These are phyloP conservation scores for Torulaspora delbrueckii DNA, from an alignment of 805 yeast species.

Conservation along the genomic window DNA sequence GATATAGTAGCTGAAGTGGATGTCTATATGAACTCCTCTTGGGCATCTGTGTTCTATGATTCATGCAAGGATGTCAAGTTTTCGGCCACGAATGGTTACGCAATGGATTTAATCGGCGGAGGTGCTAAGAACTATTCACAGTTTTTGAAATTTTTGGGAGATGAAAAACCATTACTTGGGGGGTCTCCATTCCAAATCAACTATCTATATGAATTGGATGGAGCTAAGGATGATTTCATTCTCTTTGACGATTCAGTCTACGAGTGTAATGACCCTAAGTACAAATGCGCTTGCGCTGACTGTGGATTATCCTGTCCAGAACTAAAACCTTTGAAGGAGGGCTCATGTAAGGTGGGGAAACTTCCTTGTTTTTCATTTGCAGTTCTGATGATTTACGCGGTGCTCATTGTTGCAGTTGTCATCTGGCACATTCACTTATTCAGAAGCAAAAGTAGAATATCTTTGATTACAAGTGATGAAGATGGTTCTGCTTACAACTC, in stretches of 20 bases:
- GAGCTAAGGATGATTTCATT: constrained; percentile 18
- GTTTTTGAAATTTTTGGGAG: constrained; percentile 86
- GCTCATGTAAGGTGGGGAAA: constrained; percentile 51
- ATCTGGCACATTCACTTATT: constrained; percentile 24
- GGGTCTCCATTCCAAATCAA: constrained; percentile 96
- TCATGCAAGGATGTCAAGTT: constrained; percentile 89
- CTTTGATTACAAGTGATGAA: constrained; percentile 24
- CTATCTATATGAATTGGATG: constrained; percentile 46
- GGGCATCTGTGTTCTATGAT: constrained; percentile 65
- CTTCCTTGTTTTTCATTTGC: constrained; percentile 72
- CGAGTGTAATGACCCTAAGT: constrained; percentile 58
- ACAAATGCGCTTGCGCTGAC: constrained; percentile 85
- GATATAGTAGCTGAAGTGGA: constrained; percentile 68
- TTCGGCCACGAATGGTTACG: constrained; percentile 90
- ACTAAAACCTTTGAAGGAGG: constrained; percentile 44
- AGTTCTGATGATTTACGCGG: constrained; percentile 48
- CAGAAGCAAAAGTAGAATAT: constrained; percentile 21
- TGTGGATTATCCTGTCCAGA: constrained; percentile 77
- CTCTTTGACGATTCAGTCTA: constrained; percentile 23
- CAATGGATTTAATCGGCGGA: constrained; percentile 97
- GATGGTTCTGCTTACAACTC: constrained; percentile 9
- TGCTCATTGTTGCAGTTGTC: constrained; percentile 25
- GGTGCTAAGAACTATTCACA: constrained; percentile 73
- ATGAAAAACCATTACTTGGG: constrained; percentile 87
- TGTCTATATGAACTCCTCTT: constrained; percentile 51